Base-by-base conservation (phyloP, 2,329 filamentous ascomycete species). In the Onygenales sp. region DNA sequence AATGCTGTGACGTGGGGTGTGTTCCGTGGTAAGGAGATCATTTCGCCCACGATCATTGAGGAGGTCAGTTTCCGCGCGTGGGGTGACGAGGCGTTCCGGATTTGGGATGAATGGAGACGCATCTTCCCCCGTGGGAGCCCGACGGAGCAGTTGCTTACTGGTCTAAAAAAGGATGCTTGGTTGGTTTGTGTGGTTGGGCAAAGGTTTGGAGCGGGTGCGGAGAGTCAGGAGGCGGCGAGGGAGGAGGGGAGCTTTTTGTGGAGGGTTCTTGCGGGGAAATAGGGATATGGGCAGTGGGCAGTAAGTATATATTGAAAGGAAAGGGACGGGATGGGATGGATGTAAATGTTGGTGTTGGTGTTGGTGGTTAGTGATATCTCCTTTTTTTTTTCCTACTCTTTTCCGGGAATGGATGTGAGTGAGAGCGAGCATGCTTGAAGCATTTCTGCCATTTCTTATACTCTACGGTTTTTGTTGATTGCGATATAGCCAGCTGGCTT, bases 1-100 rank as follows among this genome's bases (percentile, higher is more conserved):
- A 96, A 97, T 65, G 90, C 92, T 0, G 93, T 98, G 2, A 98
- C 93, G 0, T 97, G 92, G 92, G 92, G 92, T 50, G 88, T 90
- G 0, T 97, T 97, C 71, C 86, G 88, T 0, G 89, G 89, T 42
- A 96, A 96, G 72, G 92, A 97, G 70, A 97, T 97, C 65, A 82
- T 95, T 54, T 95, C 91, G 21, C 92, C 92, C 2, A 97, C 92
- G 1, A 97, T 97, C 65, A 95, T 97, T 63, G 92, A 97, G 68
- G 88, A 91, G 61, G 88, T 95, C 50, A 93, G 87, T 67, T 97
- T 97, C 77, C 80, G 84, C 57, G 89, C 91, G 6, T 98, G 93
- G 93, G 81, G 84, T 54, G 93, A 97, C 66, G 93, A 98, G 76
- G 92, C 93, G 1, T 98, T 93, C 73, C 86, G 86, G 34, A 95